These are phyloP conservation scores for Saturnispora mendoncae DNA, from an alignment of 805 yeast genomes.

Conservation along the genomic window DNA sequence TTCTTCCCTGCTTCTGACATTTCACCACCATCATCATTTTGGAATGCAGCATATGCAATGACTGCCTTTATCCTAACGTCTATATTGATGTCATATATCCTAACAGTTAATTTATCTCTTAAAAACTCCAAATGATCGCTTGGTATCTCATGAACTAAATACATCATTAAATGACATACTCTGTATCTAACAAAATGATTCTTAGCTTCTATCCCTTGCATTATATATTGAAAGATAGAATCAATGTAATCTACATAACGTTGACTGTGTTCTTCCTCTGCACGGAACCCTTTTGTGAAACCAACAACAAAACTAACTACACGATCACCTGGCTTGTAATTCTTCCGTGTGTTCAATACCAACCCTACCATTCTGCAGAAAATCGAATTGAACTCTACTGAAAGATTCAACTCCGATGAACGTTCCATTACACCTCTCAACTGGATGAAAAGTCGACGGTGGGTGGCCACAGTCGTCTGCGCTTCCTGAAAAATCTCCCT, in stretches of 20 bases:
- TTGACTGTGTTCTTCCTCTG: constrained; percentile 27
- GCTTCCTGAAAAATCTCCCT: constrained; percentile 74
- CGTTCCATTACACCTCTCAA: constrained; percentile 49
- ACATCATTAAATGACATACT: constrained; percentile 66
- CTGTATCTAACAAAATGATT: constrained; percentile 73
- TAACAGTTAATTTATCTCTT: constrained; percentile 47
- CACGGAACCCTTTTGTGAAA: constrained; percentile 34
- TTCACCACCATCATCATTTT: constrained; percentile 41
- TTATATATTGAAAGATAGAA: constrained; percentile 51
- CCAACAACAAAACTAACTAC: constrained; percentile 59
- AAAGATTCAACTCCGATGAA: constrained; percentile 43
- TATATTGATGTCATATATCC: constrained; percentile 71
- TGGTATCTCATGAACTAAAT: constrained; percentile 62
- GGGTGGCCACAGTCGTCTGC: constrained; percentile 65
- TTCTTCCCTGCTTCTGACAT: constrained; percentile 40
- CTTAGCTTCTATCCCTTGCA: constrained; percentile 71
- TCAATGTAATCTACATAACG: constrained; percentile 47
- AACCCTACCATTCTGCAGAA: constrained; percentile 58
- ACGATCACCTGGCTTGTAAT: constrained; percentile 66
- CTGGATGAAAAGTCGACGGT: constrained; percentile 60
- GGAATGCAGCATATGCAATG: constrained; percentile 69
- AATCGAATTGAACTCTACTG: constrained; percentile 48
- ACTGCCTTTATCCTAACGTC: constrained; percentile 78
- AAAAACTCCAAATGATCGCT: constrained; percentile 60
- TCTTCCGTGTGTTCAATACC: constrained; percentile 57